Evolutionary conservation across 2,329 filamentous ascomycete genomes (phyloP), one percentile per base, ranked within the genome.

Genomic region (Botrytis cinerea): DNA sequence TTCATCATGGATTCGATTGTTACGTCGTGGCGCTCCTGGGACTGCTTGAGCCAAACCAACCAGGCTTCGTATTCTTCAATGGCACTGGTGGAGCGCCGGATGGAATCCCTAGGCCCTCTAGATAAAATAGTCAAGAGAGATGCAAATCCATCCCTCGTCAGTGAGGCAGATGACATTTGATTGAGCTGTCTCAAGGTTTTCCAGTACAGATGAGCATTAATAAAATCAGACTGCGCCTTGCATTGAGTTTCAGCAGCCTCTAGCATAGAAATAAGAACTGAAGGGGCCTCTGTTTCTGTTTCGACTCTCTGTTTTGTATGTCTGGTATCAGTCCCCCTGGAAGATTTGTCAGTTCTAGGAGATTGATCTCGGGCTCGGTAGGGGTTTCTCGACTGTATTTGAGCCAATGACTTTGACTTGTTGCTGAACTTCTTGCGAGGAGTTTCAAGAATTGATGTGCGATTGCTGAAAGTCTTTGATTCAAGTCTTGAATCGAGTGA

Each of bases 131-230:
- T 89, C 74, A 93, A 83, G 77, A 94, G 84, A 76, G 90, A 90
- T 51, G 92, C 86, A 82, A 93, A 93, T 45, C 92, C 89, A 79
- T 94, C 87, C 71, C 87, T 86, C 38, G 88, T 89, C 45, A 94
- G 82, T 16, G 86, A 91, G 10, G 87, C 84, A 25, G 88, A 90
- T 60, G 84, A 85, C 73, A 92, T 82, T 71, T 86, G 87, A 77
- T 89, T 89, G 28, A 97, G 86, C 75, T 94, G 91, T 74, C 93
- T 90, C 43, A 95, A 84, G 0, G 93, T 94, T 80, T 91, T 92
- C 90, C 93, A 95, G 84, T 95, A 97, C 70, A 93, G 87, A 78
- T 97, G 93, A 1, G 93, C 92, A 45, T 91, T 91, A 68, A 96
- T 90, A 78, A 94, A 97, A 80, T 97, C 93, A 0, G 92, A 92